Percentiles rank a stretch among this genome's conserved stretches.
These are phyloP conservation scores for Phytophthora citricola DNA, from an alignment of 352 stramenopile species.

Conservation along the genomic window DNA sequence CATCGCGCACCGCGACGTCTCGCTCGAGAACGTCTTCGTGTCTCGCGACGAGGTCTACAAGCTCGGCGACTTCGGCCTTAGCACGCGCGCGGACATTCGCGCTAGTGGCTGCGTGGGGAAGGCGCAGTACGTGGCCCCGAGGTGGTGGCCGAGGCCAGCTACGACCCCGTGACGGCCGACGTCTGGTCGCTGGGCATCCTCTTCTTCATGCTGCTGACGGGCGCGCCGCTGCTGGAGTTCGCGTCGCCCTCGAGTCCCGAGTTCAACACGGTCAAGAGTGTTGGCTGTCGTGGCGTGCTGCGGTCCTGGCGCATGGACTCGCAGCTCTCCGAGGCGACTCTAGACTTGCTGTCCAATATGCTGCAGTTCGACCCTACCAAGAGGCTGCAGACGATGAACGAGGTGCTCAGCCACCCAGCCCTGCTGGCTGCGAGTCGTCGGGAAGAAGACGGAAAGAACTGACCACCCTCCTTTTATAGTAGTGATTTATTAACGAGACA, in stretches of 20 bases:
- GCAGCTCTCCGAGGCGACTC: slow-evolving; percentile 18
- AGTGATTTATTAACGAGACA: background rate
- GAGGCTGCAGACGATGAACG: slow-evolving; percentile 36
- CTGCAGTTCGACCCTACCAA: slow-evolving; percentile 40
- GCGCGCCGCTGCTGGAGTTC: slow-evolving; percentile 48
- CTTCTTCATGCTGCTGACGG: slow-evolving; percentile 68
- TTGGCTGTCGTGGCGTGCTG: slow-evolving; percentile 45
- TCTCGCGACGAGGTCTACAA: slow-evolving; percentile 49
- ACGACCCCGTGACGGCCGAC: slow-evolving; percentile 45
- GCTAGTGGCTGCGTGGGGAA: slow-evolving; percentile 39
- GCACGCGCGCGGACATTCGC: slow-evolving; percentile 29
- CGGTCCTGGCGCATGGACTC: slow-evolving; percentile 38
- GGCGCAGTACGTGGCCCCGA: slow-evolving; percentile 48
- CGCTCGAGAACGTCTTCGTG: slow-evolving; percentile 71
- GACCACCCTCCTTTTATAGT: background rate
- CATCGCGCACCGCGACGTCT: slow-evolving; percentile 60
- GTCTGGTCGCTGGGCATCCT: slow-evolving; percentile 68
- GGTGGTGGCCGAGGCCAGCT: slow-evolving; percentile 33
- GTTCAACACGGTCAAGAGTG: slow-evolving; percentile 34
- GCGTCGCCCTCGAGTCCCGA: slow-evolving; percentile 33
- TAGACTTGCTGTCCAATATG: slow-evolving; percentile 43
- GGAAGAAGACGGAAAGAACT: background rate
- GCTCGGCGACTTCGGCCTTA: slow-evolving; percentile 64
- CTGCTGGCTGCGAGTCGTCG: slow-evolving; percentile 8
- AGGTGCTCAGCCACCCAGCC: slow-evolving; percentile 33